Evolutionary conservation across 73 alveolate genomes (phyloP).

Genomic region (Paramecium primaurelia): DNA sequence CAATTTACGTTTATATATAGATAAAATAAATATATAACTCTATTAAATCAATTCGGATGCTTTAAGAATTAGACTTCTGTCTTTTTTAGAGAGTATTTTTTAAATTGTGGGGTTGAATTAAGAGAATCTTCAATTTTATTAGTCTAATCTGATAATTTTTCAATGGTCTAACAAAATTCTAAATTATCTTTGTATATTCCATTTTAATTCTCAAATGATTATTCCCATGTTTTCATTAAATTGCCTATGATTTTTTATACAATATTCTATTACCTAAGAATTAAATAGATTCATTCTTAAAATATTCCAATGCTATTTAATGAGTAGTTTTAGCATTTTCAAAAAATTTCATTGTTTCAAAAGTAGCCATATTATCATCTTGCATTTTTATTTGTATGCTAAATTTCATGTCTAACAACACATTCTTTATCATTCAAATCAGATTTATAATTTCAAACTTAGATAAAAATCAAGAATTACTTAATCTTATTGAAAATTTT

Average conservation of each 20-base stretch:
- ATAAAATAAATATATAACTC: not conserved
- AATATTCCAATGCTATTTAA: not conserved
- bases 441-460: conserved; percentile 10
- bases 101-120: not conserved
- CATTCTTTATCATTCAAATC: not conserved
- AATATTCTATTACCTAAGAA: not conserved
- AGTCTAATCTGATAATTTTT: not conserved
- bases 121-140: not conserved
- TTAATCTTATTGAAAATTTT: conserved; percentile 4
- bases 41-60: not conserved
- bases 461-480: not conserved
- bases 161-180: not conserved
- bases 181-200: not conserved
- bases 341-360: not conserved
- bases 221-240: not conserved
- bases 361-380: not conserved
- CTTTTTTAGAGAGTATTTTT: not conserved
- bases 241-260: not conserved
- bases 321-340: not conserved
- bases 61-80: not conserved
- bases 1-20: not conserved
- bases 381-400: not conserved
- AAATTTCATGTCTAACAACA: not conserved
- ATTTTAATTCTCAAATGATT: not conserved
- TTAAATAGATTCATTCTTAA: not conserved